Percentiles rank a stretch among this genome's conserved stretches.
These are phyloP conservation scores for Kappamyces sp. DNA, from an alignment of 192 early-diverging fungal species.

Conservation along the genomic window DNA sequence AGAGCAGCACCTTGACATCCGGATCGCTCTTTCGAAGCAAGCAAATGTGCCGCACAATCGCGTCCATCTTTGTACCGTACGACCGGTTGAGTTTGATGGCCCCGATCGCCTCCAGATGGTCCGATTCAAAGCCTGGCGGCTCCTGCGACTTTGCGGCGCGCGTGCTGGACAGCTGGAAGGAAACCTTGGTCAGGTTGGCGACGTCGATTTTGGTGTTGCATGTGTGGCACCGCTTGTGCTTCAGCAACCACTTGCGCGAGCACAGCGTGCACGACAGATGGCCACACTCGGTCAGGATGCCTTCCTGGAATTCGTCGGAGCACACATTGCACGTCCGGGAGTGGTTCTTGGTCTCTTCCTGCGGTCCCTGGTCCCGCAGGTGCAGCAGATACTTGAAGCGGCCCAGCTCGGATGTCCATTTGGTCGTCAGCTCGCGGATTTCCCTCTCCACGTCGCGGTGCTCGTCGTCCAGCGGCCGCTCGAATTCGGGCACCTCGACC, in stretches of 20 bases:
- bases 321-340: conserved; percentile 28
- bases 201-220: conserved; percentile 1
- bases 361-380: background rate
- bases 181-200: background rate
- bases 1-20: conserved; percentile 35
- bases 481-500: conserved; percentile 21
- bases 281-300: conserved; percentile 38
- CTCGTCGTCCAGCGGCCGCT: conserved; percentile 17
- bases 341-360: background rate
- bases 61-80: conserved; percentile 48
- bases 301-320: conserved; percentile 20
- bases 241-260: background rate
- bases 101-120: conserved; percentile 17
- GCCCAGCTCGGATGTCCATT: conserved; percentile 14
- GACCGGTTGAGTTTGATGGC: conserved; percentile 24
- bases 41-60: conserved; percentile 37
- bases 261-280: conserved; percentile 29
- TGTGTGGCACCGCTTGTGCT: background rate
- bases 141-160: conserved; percentile 4
- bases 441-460: conserved; percentile 1
- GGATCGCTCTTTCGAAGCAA: conserved; percentile 27
- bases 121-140: background rate
- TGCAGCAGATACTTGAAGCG: conserved; percentile 16
- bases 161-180: background rate
- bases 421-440: conserved; percentile 11